These are phyloP conservation scores for Solanum chiquidenum DNA, from an alignment of 257 asterid genomes.

Conservation along the genomic window DNA sequence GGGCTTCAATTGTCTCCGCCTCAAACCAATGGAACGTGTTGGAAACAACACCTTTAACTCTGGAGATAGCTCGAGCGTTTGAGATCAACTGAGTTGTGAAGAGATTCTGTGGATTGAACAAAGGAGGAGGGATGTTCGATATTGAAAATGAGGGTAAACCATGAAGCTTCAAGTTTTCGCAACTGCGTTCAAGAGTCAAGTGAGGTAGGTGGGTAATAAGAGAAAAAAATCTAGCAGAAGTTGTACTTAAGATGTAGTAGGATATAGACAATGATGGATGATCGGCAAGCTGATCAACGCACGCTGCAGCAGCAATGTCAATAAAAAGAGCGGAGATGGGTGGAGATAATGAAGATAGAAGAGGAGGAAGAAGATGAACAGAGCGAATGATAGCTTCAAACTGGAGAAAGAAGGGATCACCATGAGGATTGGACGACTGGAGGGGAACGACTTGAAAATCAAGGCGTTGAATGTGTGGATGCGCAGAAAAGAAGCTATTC, in stretches of 20 bases:
- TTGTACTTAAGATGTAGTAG: neutral
- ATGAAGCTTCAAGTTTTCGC: conserved; percentile 2
- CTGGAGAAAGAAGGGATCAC: conserved; percentile 18
- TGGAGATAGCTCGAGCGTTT: conserved; percentile 18
- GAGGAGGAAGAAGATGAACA: conserved; percentile 7
- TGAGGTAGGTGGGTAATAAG: conserved; percentile 5
- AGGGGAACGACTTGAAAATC: conserved; percentile 9
- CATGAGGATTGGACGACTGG: neutral
- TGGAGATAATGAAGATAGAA: conserved; percentile 10
- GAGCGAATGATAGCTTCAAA: conserved; percentile 3
- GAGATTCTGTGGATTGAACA: conserved; percentile 13
- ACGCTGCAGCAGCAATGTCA: neutral
- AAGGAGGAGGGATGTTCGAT: conserved; percentile 22
- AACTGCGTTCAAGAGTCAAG: neutral
- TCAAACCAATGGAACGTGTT: conserved; percentile 30
- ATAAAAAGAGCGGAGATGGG: conserved; percentile 17
- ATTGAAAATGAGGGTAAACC: conserved; percentile 21
- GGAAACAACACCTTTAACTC: conserved; percentile 21
- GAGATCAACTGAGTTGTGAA: conserved; percentile 12
- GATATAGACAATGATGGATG: conserved; percentile 4
- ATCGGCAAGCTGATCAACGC: conserved; percentile 6
- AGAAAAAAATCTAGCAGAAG: conserved; percentile 4
- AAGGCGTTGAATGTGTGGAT: conserved; percentile 16
- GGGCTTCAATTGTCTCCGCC: conserved; percentile 24
- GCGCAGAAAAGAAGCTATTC: conserved; percentile 6